Evolutionary conservation across 371 early-diverging fungal species (phyloP), one percentile per base, ranked within the genome.

Genomic region (Dichotomocladium elegans): DNA sequence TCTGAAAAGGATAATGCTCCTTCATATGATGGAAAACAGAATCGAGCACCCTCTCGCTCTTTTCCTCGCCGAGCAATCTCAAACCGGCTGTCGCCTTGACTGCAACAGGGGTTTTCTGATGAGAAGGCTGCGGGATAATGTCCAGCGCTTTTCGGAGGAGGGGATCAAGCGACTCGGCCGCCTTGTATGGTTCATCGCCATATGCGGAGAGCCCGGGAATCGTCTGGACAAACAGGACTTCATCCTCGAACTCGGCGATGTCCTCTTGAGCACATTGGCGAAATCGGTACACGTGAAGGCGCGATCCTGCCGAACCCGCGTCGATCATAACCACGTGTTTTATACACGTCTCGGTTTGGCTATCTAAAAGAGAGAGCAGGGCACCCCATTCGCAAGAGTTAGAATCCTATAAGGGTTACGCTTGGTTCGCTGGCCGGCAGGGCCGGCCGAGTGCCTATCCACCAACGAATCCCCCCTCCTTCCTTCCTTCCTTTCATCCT

Each of bases 71-170:
- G 29, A 95, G 70, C 45, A 94, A 60, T 37, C 98, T 80, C 53
- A 98, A 66, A 6, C 94, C 94, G 1, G 98, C 98, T 0, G 98
- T 98, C 4, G 98, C 98, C 77, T 95, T 95, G 58, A 98, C 90
- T 0, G 90, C 83, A 37, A 98, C 70, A 0, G 95, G 96, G 15
- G 95, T 96, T 59, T 87, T 92, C 21, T 61, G 51, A 21, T 86
- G 84, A 28, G 88, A 61, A 25, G 71, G 54, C 44, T 55, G 47
- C 3, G 97, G 97, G 0, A 98, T 88, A 3, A 60, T 57, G 41
- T 74, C 51, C 46, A 91, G 42, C 2, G 96, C 96, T 8, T 65
- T 66, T 11, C 88, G 57, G 63, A 98, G 55, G 35, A 98, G 71
- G 1, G 61, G 66, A 64, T 94, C 93, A 26, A 98, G 72, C 30